phyloP scores from a whole-genome alignment of 2,329 filamentous ascomycete species.

The Fusarium sp. region DNA sequence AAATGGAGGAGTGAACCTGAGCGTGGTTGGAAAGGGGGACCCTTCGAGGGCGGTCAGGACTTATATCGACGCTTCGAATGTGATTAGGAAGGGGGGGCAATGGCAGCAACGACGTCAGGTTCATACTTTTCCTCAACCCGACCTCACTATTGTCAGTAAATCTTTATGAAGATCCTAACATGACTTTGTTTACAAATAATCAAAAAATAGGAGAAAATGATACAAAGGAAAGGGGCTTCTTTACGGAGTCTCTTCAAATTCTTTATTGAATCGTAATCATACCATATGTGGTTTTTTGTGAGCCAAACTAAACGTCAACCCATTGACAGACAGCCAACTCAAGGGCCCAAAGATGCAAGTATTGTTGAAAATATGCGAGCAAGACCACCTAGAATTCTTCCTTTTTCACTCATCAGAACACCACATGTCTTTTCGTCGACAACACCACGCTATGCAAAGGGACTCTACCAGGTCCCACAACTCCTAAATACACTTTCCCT shows the following conservation, averaged over 20 bases:
- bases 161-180: background rate
- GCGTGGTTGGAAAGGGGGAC: no score
- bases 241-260: background rate
- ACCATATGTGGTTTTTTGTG: background rate
- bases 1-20: no score
- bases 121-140: no score
- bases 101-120: no score
- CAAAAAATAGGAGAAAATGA: background rate
- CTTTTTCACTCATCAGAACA: background rate
- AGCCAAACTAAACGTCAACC: background rate
- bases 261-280: background rate
- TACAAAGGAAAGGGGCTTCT: background rate
- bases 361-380: background rate
- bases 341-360: background rate
- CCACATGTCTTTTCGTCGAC: constrained; percentile 1
- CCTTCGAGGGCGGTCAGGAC: no score
- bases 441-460: constrained; percentile 31
- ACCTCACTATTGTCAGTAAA: background rate
- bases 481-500: constrained; percentile 8
- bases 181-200: background rate
- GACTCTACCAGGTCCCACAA: background rate
- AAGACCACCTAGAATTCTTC: background rate
- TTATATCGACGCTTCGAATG: no score
- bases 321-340: background rate
- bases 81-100: no score